Base-by-base conservation (phyloP, 2,329 filamentous ascomycete genomes). In the Epichloe gansuensis region DNA sequence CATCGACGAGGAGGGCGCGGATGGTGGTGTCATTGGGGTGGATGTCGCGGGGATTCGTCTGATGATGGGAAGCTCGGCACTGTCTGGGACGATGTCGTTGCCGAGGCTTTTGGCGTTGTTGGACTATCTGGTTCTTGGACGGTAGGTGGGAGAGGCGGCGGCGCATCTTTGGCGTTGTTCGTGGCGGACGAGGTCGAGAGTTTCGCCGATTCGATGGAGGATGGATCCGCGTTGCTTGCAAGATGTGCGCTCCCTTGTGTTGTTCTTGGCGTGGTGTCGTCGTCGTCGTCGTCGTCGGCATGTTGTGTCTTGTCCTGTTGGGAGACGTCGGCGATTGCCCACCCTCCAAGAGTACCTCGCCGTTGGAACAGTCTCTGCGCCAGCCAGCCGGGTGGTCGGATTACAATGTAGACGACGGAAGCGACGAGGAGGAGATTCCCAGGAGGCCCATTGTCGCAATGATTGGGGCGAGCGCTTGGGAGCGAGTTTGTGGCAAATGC, bases 391-490 rank as follows among this genome's bases (percentile, higher is more conserved):
- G 75, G 76, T 52, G 75, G 75, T 42, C 74, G 73, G 55, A 83
- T 71, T 59, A 76, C 68, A 57, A 83, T 65, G 60, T 76, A 78
- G 46, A 83, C 72, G 52, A 83, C 67, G 0, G 81, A 81, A 44
- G 76, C 81, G 57, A 85, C 64, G 60, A 85, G 71, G 57, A 85
- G 70, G 81, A 81, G 57, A 83, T 66, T 57, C 78, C 81, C 56
- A 84, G 60, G 60, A 81, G 64, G 57, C 48, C 52, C 54, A 56
- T 56, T 5, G 28, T 47, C 15, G 52, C 15, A 13, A 23, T n/a
- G 17, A 21, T 21, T 21, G 13, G 28, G n/a, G 8, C 13, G 28
- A 31, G n/a, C 39, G 48, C 15, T 17, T 25, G 8, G 21, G 4
- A 23, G 17, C 17, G 17, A 21, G 17, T 21, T 21, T 21, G 17